phyloP scores from a whole-genome alignment of 2,329 filamentous ascomycete species.

The Shiraia bambusicola region DNA sequence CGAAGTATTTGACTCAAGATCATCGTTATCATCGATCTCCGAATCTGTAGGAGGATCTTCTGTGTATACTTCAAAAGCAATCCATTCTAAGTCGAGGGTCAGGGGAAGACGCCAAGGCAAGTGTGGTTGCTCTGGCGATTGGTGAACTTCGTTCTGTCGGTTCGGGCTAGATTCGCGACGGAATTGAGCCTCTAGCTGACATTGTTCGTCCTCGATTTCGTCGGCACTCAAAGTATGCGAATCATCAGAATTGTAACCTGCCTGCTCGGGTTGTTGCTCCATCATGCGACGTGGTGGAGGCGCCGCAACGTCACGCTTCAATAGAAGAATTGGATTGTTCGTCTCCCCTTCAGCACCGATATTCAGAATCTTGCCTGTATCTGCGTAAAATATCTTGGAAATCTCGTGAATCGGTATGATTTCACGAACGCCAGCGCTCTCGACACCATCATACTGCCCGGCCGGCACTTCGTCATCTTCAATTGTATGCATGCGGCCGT shows the following conservation, averaged over 20 bases:
- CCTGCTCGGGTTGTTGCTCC: conserved; percentile 39
- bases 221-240: conserved; percentile 39
- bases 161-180: conserved; percentile 44
- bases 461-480: conserved; percentile 61
- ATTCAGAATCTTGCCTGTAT: conserved; percentile 86
- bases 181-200: conserved; percentile 49
- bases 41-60: conserved; percentile 62
- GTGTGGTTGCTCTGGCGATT: conserved; percentile 16
- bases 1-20: conserved; percentile 13
- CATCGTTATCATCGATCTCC: conserved; percentile 47
- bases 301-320: conserved; percentile 71
- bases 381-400: conserved; percentile 90
- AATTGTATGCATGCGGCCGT: conserved; percentile 66
- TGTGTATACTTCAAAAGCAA: conserved; percentile 82
- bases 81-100: conserved; percentile 85
- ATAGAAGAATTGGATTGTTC: conserved; percentile 71
- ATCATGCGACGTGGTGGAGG: conserved; percentile 62
- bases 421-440: conserved; percentile 65
- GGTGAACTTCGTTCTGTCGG: conserved; percentile 7
- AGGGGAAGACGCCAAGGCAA: conserved; percentile 64
- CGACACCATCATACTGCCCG: conserved; percentile 61
- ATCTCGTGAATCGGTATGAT: conserved; percentile 71
- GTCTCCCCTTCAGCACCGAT: conserved; percentile 69
- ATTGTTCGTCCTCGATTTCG: conserved; percentile 44
- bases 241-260: conserved; percentile 41